Conservation (phyloP, 1,139 yeast genomes). For the Blastobotrys aristatus region DNA sequence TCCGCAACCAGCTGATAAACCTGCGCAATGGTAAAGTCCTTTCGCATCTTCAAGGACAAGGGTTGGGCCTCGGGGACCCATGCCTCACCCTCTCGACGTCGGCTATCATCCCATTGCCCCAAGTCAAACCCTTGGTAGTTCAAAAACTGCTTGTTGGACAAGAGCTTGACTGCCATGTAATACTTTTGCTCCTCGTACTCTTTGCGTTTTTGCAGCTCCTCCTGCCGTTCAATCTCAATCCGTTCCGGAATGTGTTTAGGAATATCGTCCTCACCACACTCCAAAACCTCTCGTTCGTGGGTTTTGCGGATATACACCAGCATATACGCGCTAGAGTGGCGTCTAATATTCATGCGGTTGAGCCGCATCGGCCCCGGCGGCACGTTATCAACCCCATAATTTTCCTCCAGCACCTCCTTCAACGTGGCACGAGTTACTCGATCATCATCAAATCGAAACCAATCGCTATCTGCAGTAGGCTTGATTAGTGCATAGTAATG, state of each 20-base stretch:
- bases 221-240: constrained; percentile 56
- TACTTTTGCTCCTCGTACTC: constrained; percentile 77
- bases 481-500: constrained; percentile 93
- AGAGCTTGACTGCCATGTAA: constrained; percentile 57
- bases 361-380: constrained; percentile 14
- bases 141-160: constrained; percentile 48
- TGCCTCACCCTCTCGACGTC: constrained; percentile 24
- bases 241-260: constrained; percentile 68
- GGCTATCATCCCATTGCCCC: constrained; percentile 37
- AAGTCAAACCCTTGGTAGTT: constrained; percentile 72
- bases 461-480: constrained; percentile 63
- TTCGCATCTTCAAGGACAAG: constrained; percentile 47
- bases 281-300: constrained; percentile 53
- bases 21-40: constrained; percentile 50
- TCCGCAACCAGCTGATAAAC: constrained; percentile 50
- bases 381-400: constrained; percentile 66
- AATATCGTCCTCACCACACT: constrained; percentile 52
- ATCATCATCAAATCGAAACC: constrained; percentile 96
- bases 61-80: constrained; percentile 43
- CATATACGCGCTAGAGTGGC: constrained; percentile 96
- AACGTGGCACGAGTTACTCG: constrained; percentile 82
- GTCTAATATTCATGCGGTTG: constrained; percentile 38
- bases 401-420: constrained; percentile 83
- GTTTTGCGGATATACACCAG: constrained; percentile 80
- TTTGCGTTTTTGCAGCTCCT: constrained; percentile 50